phyloP scores from a whole-genome alignment of 768 basidiomycete species.

The Mrakia gelida region DNA sequence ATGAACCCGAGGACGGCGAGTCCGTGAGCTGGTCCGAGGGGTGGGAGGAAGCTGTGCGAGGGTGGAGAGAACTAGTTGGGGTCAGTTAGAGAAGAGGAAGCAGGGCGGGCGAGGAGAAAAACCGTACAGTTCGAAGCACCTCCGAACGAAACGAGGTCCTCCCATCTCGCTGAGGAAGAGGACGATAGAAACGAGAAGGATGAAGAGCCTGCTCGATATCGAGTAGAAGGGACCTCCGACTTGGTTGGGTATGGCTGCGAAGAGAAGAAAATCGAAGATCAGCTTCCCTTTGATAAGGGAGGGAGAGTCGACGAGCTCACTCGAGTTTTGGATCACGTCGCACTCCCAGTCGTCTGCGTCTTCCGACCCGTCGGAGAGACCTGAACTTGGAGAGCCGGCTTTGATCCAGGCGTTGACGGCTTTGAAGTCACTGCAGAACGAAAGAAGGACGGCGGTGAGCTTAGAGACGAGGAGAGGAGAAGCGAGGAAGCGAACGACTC shows the following conservation, averaged over 20 bases:
- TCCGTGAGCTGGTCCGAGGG: constrained; percentile 77
- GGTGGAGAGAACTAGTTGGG: too few relatives aligned
- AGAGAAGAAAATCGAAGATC: too few relatives aligned
- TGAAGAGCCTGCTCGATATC: constrained; percentile 77
- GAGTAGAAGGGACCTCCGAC: constrained; percentile 89
- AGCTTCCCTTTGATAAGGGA: constrained; percentile 47
- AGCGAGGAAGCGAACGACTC: constrained; percentile 40
- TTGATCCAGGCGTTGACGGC: constrained; percentile 58
- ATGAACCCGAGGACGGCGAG: constrained; percentile 81
- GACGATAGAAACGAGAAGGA: constrained; percentile 75
- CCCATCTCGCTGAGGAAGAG: constrained; percentile 78
- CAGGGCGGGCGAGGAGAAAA: neutral
- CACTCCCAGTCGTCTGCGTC: constrained; percentile 50
- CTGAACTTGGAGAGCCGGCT: constrained; percentile 29
- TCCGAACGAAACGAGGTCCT: constrained; percentile 54
- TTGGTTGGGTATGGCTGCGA: constrained; percentile 76
- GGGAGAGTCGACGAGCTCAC: constrained; percentile 15
- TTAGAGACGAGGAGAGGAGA: constrained; percentile 47
- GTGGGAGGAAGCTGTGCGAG: constrained; percentile 64
- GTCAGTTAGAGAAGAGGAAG: too few relatives aligned
- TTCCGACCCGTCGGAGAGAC: constrained; percentile 16
- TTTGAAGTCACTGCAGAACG: constrained; percentile 53
- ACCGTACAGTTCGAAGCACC: constrained; percentile 60
- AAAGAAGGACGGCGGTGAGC: constrained; percentile 50
- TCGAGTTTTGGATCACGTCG: constrained; percentile 67